Conservation (phyloP, 2,329 filamentous ascomycete genomes). For the Xylaria sp. region DNA sequence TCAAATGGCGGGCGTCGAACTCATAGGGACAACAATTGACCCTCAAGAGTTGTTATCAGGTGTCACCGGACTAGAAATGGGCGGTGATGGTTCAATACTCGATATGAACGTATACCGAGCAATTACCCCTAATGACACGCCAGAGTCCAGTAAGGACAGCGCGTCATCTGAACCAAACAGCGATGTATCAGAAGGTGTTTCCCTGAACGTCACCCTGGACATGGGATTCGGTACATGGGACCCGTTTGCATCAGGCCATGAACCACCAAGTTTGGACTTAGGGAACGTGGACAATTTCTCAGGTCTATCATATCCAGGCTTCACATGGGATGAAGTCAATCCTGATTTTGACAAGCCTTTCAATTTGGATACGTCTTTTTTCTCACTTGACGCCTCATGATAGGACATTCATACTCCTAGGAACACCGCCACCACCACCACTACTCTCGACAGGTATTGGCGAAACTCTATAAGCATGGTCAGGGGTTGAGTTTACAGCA, state of each 20-base stretch:
- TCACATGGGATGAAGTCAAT: constrained; percentile 62
- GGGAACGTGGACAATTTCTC: constrained; percentile 38
- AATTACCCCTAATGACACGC: constrained; percentile 71
- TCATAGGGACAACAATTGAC: constrained; percentile 56
- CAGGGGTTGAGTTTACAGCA: constrained; percentile 1
- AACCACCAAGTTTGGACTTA: constrained; percentile 49
- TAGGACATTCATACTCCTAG: neutral
- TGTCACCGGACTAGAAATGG: constrained; percentile 56
- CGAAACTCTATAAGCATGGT: neutral
- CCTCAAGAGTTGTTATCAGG: constrained; percentile 61
- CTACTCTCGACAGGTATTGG: neutral
- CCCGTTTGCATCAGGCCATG: constrained; percentile 59
- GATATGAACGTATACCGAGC: constrained; percentile 66
- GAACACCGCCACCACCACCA: constrained; percentile 4
- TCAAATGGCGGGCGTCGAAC: constrained; percentile 18
- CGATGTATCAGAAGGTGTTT: constrained; percentile 67
- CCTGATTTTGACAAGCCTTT: constrained; percentile 65
- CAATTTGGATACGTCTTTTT: constrained; percentile 60
- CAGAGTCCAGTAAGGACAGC: constrained; percentile 71
- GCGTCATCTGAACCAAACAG: constrained; percentile 70
- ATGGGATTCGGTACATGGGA: constrained; percentile 60
- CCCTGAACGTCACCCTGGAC: constrained; percentile 60
- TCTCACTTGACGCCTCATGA: constrained; percentile 53
- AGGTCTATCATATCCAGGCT: constrained; percentile 43
- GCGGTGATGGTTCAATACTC: constrained; percentile 60